Base-by-base conservation (phyloP, 2,329 filamentous ascomycete species). In the Setomelanomma holmii region DNA sequence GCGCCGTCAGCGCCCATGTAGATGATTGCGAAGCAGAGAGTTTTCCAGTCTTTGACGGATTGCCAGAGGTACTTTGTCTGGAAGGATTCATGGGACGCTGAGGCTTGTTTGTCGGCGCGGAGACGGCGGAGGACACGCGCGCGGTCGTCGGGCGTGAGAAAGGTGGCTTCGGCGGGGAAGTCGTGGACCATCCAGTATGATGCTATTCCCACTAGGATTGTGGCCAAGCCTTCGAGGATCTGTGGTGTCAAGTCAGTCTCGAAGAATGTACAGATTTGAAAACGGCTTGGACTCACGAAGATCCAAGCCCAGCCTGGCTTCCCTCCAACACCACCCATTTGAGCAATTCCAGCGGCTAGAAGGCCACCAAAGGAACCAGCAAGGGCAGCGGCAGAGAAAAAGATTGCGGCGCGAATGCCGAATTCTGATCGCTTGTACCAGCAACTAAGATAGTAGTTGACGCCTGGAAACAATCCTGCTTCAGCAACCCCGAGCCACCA, bases 361-460 rank as follows among this genome's bases (percentile, higher is more conserved):
- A 91, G 81, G 3, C 89, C 89, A 66, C 88, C 89, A 57, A 92
- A 91, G 0, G 87, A 91, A 1, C 91, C 91, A 0, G 90, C 88
- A 0, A 95, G 76, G 0, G 91, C 89, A 0, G 91, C 90, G 0
- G 90, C 89, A 0, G 89, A 91, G 78, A 95, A 96, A 79, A 95
- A 93, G 50, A 92, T 85, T 12, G 90, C 89, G 55, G 89, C 86
- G 30, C 91, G 85, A n/a, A 91, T 82, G 43, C 90, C 91, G 48
- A 95, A 89, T 66, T 96, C 91, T 14, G 82, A 84, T 30, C 90
- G 82, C 68, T 85, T 88, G 66, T 95, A 96, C 91, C 91, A 96
- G 69, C 89, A 93, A 0, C 86, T 89, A 0, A 95, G 81, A 68
- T 92, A 93, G 72, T 91, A 93, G 61, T 89, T 89, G n/a, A 92